Base-by-base conservation (phyloP, 345 rosid species). In the Eucalyptus cloeziana region DNA sequence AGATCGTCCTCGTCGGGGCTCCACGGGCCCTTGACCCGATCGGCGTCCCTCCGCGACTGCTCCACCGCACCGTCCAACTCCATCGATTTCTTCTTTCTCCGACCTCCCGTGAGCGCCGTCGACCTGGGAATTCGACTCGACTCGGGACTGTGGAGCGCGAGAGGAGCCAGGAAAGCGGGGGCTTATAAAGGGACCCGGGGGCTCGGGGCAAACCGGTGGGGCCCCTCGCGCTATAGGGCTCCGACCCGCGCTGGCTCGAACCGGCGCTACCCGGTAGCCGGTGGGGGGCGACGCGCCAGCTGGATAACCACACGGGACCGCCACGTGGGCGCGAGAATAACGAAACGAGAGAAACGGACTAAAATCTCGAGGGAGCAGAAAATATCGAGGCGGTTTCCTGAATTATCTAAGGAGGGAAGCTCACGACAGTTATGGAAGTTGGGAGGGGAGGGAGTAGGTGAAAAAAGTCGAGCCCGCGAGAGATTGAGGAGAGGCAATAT, bases 21-120 rank as follows among this genome's bases (percentile, higher is more conserved):
- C 97, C 97, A 95, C 0, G 97, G 95, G 2, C 93, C 95, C 90
- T 90, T 93, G 87, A 94, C 90, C 90, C 92, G 91, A 90, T 92
- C 96, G 37, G 51, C 87, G 21, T 83, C 88, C 49, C 80, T 31
- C 31, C 49, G 85, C 64, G 54, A 15, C 86, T 47, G 24, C 15
- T n/a, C 87, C 62, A 60, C 56, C 71, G 44, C 86, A 10, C 83
- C 25, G 83, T 71, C 83, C 83, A 43, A 21, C 44, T 71, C 83
- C 83, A 71, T 71, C 83, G 83, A 71, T 37, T 5, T 71, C 8
- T 30, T 17, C 5, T 10, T 25, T 3, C 30, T 56, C 62, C 30
- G 13, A 21, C 22, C 40, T 33, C 44, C 81, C 5, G 81, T 24
- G 10, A 33, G 44, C 81, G 81, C 81, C 81, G 81, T 33, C 81